Percentiles rank a stretch among this genome's conserved stretches.
Conservation (phyloP, 805 yeast species). For the Kodamaea laetipori region DNA sequence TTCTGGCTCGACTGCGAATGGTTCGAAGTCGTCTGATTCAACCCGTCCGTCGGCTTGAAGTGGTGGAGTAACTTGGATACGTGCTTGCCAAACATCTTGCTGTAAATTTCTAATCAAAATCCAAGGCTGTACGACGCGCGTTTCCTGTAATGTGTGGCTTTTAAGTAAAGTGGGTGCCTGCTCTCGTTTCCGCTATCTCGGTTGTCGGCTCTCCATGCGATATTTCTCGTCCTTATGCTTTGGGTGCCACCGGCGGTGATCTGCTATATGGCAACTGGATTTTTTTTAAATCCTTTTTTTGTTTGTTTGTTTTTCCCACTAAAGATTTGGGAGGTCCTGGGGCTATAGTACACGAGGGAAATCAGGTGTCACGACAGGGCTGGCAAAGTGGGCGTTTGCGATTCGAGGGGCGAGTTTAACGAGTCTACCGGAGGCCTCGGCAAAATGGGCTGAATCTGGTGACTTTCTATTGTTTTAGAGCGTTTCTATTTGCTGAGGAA, state of each 20-base stretch:
- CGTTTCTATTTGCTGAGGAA: slow-evolving; percentile 1
- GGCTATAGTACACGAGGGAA: background rate
- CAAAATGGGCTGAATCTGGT: background rate
- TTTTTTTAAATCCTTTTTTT: background rate
- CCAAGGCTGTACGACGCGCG: background rate
- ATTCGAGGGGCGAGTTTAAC: slow-evolving; percentile 1
- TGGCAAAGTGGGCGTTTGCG: background rate
- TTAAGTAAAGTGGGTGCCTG: too few species aligned
- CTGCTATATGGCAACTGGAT: background rate
- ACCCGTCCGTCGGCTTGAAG: slow-evolving; percentile 31
- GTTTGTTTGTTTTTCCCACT: slow-evolving; percentile 1
- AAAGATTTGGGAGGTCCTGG: background rate
- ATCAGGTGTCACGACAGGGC: background rate
- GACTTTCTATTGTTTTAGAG: slow-evolving; percentile 4
- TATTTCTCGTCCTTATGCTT: background rate
- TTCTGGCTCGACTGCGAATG: slow-evolving; percentile 18
- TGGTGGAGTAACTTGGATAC: slow-evolving; percentile 44
- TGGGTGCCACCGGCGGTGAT: background rate
- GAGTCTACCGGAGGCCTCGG: slow-evolving; percentile 9
- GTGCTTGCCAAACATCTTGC: slow-evolving; percentile 45
- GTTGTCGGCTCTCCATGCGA: background rate
- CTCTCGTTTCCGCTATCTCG: background rate
- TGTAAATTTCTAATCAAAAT: background rate
- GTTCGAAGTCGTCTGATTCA: slow-evolving; percentile 36
- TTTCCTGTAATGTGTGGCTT: too few species aligned